phyloP scores from a whole-genome alignment of 164 flowering plant genomes.

The Platanus orientalis region DNA sequence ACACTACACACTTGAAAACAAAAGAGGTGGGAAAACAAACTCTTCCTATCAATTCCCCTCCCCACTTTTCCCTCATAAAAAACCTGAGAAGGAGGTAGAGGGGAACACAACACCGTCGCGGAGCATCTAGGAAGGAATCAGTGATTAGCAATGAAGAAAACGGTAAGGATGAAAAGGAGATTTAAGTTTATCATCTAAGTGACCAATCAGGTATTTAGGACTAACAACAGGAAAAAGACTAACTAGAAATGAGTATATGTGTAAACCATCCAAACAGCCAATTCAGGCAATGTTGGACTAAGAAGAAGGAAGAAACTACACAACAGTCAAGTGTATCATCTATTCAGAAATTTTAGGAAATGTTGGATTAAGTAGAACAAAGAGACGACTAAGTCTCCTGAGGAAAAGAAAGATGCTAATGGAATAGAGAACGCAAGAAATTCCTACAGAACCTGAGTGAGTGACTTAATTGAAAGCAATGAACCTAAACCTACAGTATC shows the following conservation, averaged over 20 bases:
- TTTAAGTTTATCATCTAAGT: slow-evolving; percentile 7
- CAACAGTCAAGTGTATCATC: not conserved
- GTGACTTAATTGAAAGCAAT: slow-evolving; percentile 3
- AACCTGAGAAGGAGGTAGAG: slow-evolving; percentile 30
- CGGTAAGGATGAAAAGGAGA: slow-evolving; percentile 4
- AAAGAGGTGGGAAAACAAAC: slow-evolving; percentile 12
- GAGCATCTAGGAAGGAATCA: slow-evolving; percentile 14
- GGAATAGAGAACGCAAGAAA: slow-evolving; percentile 3
- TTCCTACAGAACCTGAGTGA: slow-evolving; percentile 5
- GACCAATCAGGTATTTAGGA: slow-evolving; percentile 1
- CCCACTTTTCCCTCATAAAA: slow-evolving; percentile 46
- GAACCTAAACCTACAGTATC: slow-evolving; percentile 31
- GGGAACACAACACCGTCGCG: slow-evolving; percentile 20
- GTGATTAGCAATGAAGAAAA: slow-evolving; percentile 14
- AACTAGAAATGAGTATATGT: not conserved
- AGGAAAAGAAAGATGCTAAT: not conserved
- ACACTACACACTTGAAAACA: slow-evolving; percentile 13
- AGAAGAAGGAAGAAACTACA: slow-evolving; percentile 4
- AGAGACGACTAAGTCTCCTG: not conserved
- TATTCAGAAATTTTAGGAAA: not conserved
- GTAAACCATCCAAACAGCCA: slow-evolving; percentile 1
- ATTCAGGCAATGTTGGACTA: slow-evolving; percentile 10
- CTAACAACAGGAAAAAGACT: not conserved
- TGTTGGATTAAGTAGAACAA: not conserved
- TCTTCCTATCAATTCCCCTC: slow-evolving; percentile 22